These are phyloP conservation scores for Penicillium atrosanguineum DNA, from an alignment of 495 filamentous ascomycete species.

Conservation along the genomic window DNA sequence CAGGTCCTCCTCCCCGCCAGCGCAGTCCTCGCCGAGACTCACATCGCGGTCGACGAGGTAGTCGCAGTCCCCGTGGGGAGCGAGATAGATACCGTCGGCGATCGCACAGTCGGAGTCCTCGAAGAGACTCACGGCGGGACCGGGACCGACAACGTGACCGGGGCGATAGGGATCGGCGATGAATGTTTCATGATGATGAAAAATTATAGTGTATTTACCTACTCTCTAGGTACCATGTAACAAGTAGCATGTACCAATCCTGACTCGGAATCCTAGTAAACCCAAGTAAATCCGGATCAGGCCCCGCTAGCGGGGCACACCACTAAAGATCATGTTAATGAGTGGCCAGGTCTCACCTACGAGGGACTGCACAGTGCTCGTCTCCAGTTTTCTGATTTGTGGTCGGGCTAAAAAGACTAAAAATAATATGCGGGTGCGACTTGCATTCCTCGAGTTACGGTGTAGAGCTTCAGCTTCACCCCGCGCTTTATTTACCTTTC, in stretches of 20 bases:
- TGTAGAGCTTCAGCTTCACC: constrained; percentile 26
- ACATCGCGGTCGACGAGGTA: constrained; percentile 36
- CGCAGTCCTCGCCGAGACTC: constrained; percentile 24
- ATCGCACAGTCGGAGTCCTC: constrained; percentile 55
- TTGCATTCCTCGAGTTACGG: constrained; percentile 11
- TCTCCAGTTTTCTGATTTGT: neutral
- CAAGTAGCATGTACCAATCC: neutral
- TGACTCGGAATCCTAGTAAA: neutral
- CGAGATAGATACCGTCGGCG: constrained; percentile 29
- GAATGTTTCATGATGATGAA: neutral
- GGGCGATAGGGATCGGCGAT: constrained; percentile 24
- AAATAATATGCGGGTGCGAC: constrained; percentile 19
- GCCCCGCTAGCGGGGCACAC: constrained; percentile 9
- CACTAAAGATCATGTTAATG: neutral
- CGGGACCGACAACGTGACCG: constrained; percentile 27
- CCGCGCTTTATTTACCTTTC: constrained; percentile 26
- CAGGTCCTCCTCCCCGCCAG: constrained; percentile 12
- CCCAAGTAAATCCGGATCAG: constrained; percentile 1
- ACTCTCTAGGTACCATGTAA: neutral
- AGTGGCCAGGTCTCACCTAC: constrained; percentile 20
- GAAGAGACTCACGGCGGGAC: constrained; percentile 27
- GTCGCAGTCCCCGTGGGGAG: constrained; percentile 48
- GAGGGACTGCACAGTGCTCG: constrained; percentile 1
- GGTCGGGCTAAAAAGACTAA: constrained; percentile 25
- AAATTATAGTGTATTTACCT: neutral